Evolutionary conservation across 2,329 filamentous ascomycete genomes (phyloP), one percentile per base, ranked within the genome.

Genomic region (Ceratocystis albifundus): DNA sequence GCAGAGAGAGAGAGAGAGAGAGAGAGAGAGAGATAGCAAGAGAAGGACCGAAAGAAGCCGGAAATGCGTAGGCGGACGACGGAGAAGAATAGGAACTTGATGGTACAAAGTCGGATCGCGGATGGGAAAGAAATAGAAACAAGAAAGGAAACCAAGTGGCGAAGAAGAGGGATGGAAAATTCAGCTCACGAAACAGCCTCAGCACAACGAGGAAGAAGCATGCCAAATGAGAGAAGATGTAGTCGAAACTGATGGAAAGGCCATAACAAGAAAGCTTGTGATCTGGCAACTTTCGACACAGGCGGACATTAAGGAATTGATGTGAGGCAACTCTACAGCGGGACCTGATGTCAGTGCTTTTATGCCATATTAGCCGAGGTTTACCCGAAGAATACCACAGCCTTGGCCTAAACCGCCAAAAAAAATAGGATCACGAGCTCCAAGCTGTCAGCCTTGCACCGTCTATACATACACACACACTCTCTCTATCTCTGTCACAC

Each of bases 231-330:
- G 17, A 41, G 10, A n/a, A 50, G 6, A 53, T 41, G 15, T 53
- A 53, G 22, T 15, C 28, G 17, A 28, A 63, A 15, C 6, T 25
- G 17, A 32, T 7, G 15, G 15, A 32, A 45, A 22, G 32, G 36
- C 36, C 36, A 50, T 50, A 28, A 63, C 22, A 50, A 50, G 45
- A 50, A n/a, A 63, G 62, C 62, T 53, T 53, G 62, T 64, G 62
- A 64, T 64, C 62, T 64, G 62, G 62, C 62, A 64, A 64, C 62
- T 64, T 64, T 64, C 45, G 62, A 64, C 36, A 32, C 62, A 50
- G 45, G 4, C n/a, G 25, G 50, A 25, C 50, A 55, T 3, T 20
- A 28, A 30, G 20, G 22, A 30, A 30, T 30, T 25, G 17, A 12
- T 57, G 28, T 15, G 22, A 15, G 53, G 25, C 53, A 57, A 57